These are phyloP conservation scores for Aphanomyces euteiches DNA, from an alignment of 352 stramenopile genomes.

Conservation along the genomic window DNA sequence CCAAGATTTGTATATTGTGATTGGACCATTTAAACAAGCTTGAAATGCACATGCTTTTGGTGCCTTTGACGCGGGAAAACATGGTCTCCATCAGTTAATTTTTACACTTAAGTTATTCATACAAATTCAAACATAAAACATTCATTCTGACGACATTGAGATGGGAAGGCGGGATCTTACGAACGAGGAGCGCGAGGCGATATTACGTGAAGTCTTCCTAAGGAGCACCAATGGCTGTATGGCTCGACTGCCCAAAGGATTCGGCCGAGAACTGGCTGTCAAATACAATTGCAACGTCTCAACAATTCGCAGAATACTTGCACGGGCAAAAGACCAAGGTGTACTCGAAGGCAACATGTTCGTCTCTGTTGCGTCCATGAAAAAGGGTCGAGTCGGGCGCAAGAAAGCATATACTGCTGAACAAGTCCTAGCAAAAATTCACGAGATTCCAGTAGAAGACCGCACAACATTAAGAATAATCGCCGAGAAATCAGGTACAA, in stretches of 20 bases:
- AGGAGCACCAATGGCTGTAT: background rate
- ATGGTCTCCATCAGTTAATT: background rate
- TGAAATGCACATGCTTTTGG: background rate
- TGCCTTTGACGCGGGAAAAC: background rate
- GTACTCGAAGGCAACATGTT: constrained; percentile 5
- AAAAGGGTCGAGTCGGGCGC: background rate
- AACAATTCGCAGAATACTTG: background rate
- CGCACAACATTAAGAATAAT: constrained; percentile 5
- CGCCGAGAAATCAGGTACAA: background rate
- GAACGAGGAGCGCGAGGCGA: constrained; percentile 1
- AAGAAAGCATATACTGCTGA: background rate
- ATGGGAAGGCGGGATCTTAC: background rate
- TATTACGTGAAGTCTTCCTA: background rate
- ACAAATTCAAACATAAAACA: background rate
- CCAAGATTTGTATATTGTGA: background rate
- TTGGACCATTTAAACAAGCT: background rate
- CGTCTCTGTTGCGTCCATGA: background rate
- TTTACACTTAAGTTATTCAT: background rate
- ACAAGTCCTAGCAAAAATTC: background rate
- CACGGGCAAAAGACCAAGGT: background rate
- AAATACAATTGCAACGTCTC: background rate
- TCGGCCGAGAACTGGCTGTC: background rate
- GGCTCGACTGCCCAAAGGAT: background rate
- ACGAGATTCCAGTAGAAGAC: background rate
- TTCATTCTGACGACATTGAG: background rate